Conservation (phyloP, 169 alveolate species). For the Cryptosporidium meleagridis region DNA sequence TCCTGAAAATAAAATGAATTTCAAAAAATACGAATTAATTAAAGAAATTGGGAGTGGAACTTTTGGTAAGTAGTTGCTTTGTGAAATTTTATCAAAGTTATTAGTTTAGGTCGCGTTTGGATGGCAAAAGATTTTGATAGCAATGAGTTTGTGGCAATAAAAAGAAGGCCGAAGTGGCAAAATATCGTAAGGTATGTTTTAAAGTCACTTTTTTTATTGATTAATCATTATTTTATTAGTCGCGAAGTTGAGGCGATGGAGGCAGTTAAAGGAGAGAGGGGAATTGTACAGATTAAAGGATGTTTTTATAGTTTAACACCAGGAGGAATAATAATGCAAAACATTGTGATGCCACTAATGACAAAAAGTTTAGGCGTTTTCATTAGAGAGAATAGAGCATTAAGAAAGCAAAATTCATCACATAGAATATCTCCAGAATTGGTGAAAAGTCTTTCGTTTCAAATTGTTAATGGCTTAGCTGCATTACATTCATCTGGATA, state of each 20-base stretch:
- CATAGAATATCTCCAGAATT: slow-evolving; percentile 44
- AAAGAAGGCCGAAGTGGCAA: slow-evolving; percentile 73
- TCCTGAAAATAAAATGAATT: not conserved
- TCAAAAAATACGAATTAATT: slow-evolving; percentile 22
- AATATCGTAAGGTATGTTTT: slow-evolving; percentile 47
- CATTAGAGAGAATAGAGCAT: slow-evolving; percentile 33
- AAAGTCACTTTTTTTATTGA: not conserved
- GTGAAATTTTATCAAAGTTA: not conserved
- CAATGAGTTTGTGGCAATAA: slow-evolving; percentile 64
- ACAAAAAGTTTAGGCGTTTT: slow-evolving; percentile 52
- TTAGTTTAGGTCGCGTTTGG: slow-evolving; percentile 63
- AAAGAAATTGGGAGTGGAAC: slow-evolving; percentile 74
- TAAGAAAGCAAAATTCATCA: slow-evolving; percentile 22
- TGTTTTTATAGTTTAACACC: slow-evolving; percentile 63
- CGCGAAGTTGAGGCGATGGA: slow-evolving; percentile 75
- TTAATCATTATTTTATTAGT: not conserved
- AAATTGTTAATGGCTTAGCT: slow-evolving; percentile 36
- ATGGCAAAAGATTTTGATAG: slow-evolving; percentile 46
- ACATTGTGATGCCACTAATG: slow-evolving; percentile 72
- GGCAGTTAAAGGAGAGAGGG: slow-evolving; percentile 19
- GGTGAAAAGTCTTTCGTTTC: slow-evolving; percentile 50
- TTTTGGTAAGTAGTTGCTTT: slow-evolving; percentile 51
- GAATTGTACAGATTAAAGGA: slow-evolving; percentile 20
- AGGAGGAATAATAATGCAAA: slow-evolving; percentile 71
- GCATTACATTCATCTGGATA: slow-evolving; percentile 61